Evolutionary conservation across 2,329 filamentous ascomycete species (phyloP).

Genomic region (Diplodia intermedia): DNA sequence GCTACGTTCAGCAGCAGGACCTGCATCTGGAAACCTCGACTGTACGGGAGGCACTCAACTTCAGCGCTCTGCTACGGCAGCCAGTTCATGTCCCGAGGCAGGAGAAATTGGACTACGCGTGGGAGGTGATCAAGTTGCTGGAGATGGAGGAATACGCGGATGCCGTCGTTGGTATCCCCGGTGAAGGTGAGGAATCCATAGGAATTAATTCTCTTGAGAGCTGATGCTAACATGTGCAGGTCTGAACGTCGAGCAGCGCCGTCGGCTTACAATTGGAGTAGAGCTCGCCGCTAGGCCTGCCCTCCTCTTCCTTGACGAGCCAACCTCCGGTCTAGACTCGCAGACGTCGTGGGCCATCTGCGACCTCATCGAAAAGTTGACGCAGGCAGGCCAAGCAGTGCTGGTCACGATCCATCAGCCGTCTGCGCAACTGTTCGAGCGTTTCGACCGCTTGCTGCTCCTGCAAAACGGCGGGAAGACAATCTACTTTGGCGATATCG

Average conservation of each 20-base stretch:
- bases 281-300: constrained; percentile 92
- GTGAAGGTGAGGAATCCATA: constrained; percentile 66
- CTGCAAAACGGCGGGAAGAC: constrained; percentile 76
- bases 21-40: constrained; percentile 84
- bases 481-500: constrained; percentile 83
- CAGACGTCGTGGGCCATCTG: constrained; percentile 94
- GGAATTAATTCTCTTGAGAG: neutral
- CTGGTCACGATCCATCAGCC: constrained; percentile 98
- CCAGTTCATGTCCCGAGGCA: constrained; percentile 72
- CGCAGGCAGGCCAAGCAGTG: constrained; percentile 87
- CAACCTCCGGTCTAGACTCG: constrained; percentile 90
- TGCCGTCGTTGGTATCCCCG: constrained; percentile 87
- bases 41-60: constrained; percentile 85
- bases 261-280: constrained; percentile 91
- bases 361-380: constrained; percentile 85
- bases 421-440: constrained; percentile 93
- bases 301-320: constrained; percentile 91
- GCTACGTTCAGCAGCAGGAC: constrained; percentile 93
- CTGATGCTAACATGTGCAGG: constrained; percentile 1
- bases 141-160: constrained; percentile 92
- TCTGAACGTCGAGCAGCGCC: constrained; percentile 68
- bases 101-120: constrained; percentile 87
- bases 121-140: constrained; percentile 87
- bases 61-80: constrained; percentile 85
- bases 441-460: constrained; percentile 83